Evolutionary conservation across 169 alveolate species (phyloP).

Genomic region (Eimeria falciformis): DNA sequence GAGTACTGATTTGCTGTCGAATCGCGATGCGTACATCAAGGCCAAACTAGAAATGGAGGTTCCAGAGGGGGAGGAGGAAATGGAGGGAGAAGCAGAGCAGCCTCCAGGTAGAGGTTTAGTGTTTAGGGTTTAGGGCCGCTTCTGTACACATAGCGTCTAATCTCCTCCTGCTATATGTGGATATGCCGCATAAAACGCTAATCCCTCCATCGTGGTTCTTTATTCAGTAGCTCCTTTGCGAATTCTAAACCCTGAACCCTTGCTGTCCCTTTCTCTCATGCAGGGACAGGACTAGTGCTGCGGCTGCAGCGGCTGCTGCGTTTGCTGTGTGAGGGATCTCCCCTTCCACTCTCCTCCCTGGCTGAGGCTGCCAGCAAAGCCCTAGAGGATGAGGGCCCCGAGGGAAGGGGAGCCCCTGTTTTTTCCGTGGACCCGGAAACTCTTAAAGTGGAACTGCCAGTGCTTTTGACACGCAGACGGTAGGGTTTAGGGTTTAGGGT

Average conservation of each 20-base stretch:
- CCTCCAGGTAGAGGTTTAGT: neutral
- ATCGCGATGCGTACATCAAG: constrained; percentile 18
- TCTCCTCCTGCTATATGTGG: too few species aligned
- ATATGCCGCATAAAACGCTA: too few species aligned
- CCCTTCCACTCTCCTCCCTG: constrained; percentile 47
- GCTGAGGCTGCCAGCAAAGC: constrained; percentile 42
- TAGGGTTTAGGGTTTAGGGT: constrained; percentile 6
- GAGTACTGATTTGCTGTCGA: neutral
- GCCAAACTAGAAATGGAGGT: neutral
- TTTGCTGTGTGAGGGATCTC: constrained; percentile 67
- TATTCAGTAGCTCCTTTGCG: too few species aligned
- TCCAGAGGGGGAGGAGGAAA: constrained; percentile 43
- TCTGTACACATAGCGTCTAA: too few species aligned
- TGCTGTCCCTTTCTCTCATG: neutral
- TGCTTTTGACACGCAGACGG: constrained; percentile 68
- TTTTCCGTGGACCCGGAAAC: constrained; percentile 22
- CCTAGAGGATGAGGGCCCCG: constrained; percentile 26
- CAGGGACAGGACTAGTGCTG: constrained; percentile 52
- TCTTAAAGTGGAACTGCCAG: constrained; percentile 39
- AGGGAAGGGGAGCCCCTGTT: constrained; percentile 12
- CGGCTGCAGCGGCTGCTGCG: constrained; percentile 71
- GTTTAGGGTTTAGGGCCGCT: constrained; percentile 25
- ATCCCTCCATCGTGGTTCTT: too few species aligned
- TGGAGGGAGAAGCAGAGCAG: constrained; percentile 47
- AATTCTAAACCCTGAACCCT: neutral